phyloP scores from a whole-genome alignment of 2,329 filamentous ascomycete species.

The Myriosclerotinia scirpicola region DNA sequence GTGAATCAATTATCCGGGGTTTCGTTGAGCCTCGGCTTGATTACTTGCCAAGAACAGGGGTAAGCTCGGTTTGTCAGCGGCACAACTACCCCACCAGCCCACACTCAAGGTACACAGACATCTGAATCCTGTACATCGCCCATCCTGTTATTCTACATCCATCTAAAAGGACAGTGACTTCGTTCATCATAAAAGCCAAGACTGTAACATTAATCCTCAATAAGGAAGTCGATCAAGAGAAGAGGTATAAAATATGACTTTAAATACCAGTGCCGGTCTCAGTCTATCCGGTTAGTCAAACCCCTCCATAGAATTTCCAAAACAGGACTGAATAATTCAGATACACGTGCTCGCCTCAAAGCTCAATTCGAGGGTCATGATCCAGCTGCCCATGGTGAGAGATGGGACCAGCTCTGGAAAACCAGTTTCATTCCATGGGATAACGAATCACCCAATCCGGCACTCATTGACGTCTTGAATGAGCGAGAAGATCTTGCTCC shows the following conservation, averaged over 20 bases:
- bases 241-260: background rate
- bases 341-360: constrained; percentile 33
- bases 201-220: too few species aligned
- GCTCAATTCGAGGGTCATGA: constrained; percentile 34
- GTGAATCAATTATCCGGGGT: background rate
- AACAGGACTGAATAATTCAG: constrained; percentile 23
- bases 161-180: background rate
- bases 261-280: background rate
- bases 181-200: background rate
- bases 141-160: background rate
- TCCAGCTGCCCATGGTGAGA: constrained; percentile 30
- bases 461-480: constrained; percentile 53
- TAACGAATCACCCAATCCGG: constrained; percentile 52
- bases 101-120: background rate
- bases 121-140: background rate
- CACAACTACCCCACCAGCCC: background rate
- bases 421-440: constrained; percentile 54
- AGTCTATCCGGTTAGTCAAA: background rate
- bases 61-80: background rate
- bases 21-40: constrained; percentile 8
- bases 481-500: constrained; percentile 46
- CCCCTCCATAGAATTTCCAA: background rate
- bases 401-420: constrained; percentile 53
- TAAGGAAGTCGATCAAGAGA: too few species aligned
- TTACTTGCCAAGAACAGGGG: background rate